Evolutionary conservation across 257 asterid species (phyloP).

Genomic region (Mentha longifolia): DNA sequence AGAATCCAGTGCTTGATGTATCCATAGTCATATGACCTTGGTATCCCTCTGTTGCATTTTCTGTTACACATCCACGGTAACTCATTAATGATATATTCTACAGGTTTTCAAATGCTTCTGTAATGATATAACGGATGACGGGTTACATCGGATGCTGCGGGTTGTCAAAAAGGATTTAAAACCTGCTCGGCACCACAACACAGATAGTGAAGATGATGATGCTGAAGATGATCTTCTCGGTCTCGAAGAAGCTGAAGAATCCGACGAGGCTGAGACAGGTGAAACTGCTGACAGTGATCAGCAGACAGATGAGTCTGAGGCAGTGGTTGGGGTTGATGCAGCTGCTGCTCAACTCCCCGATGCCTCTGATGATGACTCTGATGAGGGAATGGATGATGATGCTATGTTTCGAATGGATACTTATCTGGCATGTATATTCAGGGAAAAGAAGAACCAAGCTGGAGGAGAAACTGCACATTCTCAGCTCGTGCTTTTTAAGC

Average conservation of each 20-base stretch:
- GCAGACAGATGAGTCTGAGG: constrained; percentile 81
- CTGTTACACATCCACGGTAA: neutral
- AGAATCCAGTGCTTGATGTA: neutral
- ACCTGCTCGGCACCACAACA: constrained; percentile 82
- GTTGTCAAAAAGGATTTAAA: constrained; percentile 87
- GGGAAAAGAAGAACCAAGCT: constrained; percentile 78
- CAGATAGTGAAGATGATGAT: constrained; percentile 66
- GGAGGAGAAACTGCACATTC: constrained; percentile 97
- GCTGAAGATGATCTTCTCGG: constrained; percentile 78
- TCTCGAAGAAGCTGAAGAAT: constrained; percentile 84
- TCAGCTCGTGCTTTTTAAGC: constrained; percentile 95
- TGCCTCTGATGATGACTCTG: constrained; percentile 83
- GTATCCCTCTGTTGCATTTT: constrained; percentile 10
- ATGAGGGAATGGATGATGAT: constrained; percentile 94
- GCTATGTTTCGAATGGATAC: constrained; percentile 92
- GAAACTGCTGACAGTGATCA: constrained; percentile 80
- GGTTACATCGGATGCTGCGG: constrained; percentile 78
- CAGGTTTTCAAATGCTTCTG: constrained; percentile 90
- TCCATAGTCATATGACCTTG: neutral
- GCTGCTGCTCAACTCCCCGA: constrained; percentile 57
- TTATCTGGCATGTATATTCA: constrained; percentile 65
- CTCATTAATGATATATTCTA: constrained; percentile 27
- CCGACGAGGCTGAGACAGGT: constrained; percentile 81
- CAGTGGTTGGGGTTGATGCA: constrained; percentile 55
- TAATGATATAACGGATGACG: constrained; percentile 73